Base-by-base conservation (phyloP, 2,329 filamentous ascomycete genomes). In the Exophiala sp. region DNA sequence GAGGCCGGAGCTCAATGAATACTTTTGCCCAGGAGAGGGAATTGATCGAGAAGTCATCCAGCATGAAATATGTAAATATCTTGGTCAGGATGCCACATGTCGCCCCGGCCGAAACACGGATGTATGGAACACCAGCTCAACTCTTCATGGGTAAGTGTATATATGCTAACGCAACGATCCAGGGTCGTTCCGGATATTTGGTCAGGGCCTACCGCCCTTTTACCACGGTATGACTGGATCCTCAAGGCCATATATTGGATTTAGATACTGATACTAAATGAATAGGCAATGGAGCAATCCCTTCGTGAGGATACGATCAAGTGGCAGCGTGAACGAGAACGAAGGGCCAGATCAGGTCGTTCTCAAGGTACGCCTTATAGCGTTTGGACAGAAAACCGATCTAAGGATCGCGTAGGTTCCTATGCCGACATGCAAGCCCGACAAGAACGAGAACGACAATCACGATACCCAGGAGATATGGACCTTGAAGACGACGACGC, bases 31-130 rank as follows among this genome's bases (percentile, higher is more conserved):
- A 42, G 83, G 86, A 66, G 86, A 90, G 71, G 87, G 88, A 68
- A 91, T 91, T 71, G 87, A 88, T 70, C 84, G 87, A 65, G 87
- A 91, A 72, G 88, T 91, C 65, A 90, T 91, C 72, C 89, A 88
- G 60, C 85, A 87, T 68, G 88, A 91, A 70, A 89, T 91, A 62
- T 91, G 88, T 76, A 86, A 87, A 68, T 91, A 90, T 70, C 80
- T 91, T 63, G 88, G 88, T 66, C 89, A 89, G 71, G 88, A 91
- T 77, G 88, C 88, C 63, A 62, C 80, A 89, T 65, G 87, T 89
- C 68, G 85, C 85, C 67, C 87, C 21, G 58, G 87, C 55, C 86
- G 85, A 65, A 83, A 81, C 64, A 86, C 88, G 72, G 83, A 88
- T 80, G 86, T 89, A 80, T 48, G 54, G 66, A 66, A 69, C 61